Conservation (phyloP, 2,329 filamentous ascomycete species). For the Paecilomyces formosus region DNA sequence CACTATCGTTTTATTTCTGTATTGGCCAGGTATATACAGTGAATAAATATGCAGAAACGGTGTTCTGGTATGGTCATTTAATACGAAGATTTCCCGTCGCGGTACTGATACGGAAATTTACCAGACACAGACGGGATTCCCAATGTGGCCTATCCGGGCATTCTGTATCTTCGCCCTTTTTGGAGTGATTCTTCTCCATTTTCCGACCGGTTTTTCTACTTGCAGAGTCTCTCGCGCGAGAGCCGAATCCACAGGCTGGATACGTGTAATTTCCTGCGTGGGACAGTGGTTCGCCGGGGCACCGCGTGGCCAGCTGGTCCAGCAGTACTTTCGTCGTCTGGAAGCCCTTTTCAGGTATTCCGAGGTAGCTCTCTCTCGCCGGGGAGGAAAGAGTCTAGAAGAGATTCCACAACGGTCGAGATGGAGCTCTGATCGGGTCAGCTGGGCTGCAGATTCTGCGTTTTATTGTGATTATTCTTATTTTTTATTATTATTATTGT, state of each 20-base stretch:
- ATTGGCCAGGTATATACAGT: neutral
- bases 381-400: neutral
- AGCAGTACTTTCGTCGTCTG: neutral
- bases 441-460: neutral
- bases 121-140: conserved; percentile 1
- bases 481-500: neutral
- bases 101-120: neutral
- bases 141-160: neutral
- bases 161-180: neutral
- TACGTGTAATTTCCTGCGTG: too few species aligned
- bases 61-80: neutral
- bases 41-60: neutral
- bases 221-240: neutral
- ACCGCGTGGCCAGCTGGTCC: neutral
- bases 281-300: neutral
- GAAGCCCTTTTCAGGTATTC: neutral
- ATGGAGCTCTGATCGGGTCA: neutral
- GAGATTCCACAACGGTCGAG: neutral
- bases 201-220: neutral
- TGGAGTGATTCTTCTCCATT: neutral
- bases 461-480: neutral
- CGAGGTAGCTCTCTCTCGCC: neutral
- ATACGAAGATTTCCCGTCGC: neutral
- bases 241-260: neutral
- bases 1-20: neutral